These are phyloP conservation scores for Sporopachydermia cereana DNA, from an alignment of 1,139 yeast genomes.

Conservation along the genomic window DNA sequence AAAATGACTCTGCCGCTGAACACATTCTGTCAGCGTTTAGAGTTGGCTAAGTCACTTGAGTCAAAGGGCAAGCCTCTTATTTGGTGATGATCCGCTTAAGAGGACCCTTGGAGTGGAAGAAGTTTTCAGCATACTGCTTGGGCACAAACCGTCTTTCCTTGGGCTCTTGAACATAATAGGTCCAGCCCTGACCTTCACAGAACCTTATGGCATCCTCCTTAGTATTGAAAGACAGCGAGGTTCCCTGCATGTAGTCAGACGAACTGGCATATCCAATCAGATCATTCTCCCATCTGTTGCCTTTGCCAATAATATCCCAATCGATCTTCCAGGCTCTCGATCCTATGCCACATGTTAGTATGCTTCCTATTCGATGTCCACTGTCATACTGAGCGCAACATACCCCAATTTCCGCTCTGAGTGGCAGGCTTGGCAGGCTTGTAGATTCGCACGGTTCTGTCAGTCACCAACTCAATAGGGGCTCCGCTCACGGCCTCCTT, in stretches of 20 bases:
- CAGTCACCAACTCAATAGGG: slow-evolving; percentile 49
- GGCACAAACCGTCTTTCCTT: slow-evolving; percentile 59
- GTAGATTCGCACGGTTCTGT: slow-evolving; percentile 66
- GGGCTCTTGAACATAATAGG: slow-evolving; percentile 73
- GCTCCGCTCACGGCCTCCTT: slow-evolving; percentile 75
- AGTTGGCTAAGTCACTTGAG: too few species aligned
- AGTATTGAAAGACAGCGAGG: slow-evolving; percentile 63
- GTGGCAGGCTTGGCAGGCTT: slow-evolving; percentile 75
- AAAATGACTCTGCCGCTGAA: too few species aligned
- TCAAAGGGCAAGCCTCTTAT: too few species aligned
- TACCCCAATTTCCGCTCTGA: slow-evolving; percentile 46
- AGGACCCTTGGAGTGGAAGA: slow-evolving; percentile 57
- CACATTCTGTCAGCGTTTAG: too few species aligned
- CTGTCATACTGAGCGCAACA: slow-evolving; percentile 7
- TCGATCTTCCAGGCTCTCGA: slow-evolving; percentile 59
- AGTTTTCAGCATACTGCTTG: slow-evolving; percentile 68
- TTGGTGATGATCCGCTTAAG: slow-evolving; percentile 78
- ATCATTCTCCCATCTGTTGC: slow-evolving; percentile 85
- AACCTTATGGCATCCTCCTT: slow-evolving; percentile 71
- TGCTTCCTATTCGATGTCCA: background rate
- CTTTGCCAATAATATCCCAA: slow-evolving; percentile 72
- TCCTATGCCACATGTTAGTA: slow-evolving; percentile 12
- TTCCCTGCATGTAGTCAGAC: slow-evolving; percentile 80
- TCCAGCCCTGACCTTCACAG: slow-evolving; percentile 83
- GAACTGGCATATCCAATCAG: slow-evolving; percentile 78